These are phyloP conservation scores for Hyphopichia buzzinii DNA, from an alignment of 1,139 yeast genomes.

Conservation along the genomic window DNA sequence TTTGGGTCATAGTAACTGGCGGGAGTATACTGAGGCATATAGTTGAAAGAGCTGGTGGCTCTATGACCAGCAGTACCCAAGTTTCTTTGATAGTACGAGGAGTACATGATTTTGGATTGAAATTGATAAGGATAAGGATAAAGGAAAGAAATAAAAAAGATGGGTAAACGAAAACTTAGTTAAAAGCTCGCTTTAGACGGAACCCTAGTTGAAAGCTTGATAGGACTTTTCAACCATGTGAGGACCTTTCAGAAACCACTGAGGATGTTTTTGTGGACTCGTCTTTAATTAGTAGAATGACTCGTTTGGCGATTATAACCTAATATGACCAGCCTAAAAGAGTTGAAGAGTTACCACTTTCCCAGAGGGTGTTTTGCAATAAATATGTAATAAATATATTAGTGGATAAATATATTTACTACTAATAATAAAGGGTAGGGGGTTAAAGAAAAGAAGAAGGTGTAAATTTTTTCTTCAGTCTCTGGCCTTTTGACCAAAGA, in stretches of 20 bases:
- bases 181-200: constrained; percentile 34
- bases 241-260: neutral
- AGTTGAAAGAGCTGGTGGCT: constrained; percentile 28
- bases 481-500: neutral
- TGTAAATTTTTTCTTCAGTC: neutral
- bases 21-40: constrained; percentile 18
- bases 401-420: too few relatives aligned
- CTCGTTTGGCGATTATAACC: constrained; percentile 7
- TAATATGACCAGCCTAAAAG: constrained; percentile 9
- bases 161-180: constrained; percentile 35
- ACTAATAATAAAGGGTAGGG: neutral
- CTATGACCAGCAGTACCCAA: constrained; percentile 43
- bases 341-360: neutral
- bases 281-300: neutral
- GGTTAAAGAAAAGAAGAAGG: neutral
- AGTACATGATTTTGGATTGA: constrained; percentile 13
- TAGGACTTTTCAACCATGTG: neutral
- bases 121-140: constrained; percentile 4
- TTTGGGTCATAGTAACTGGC: constrained; percentile 7
- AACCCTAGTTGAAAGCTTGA: neutral
- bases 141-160: constrained; percentile 4
- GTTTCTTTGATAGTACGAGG: constrained; percentile 22
- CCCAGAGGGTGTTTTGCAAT: neutral
- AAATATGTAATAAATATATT: neutral
- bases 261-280: neutral